These are phyloP conservation scores for Dispira simplex DNA, from an alignment of 192 early-diverging fungal genomes.

Conservation along the genomic window DNA sequence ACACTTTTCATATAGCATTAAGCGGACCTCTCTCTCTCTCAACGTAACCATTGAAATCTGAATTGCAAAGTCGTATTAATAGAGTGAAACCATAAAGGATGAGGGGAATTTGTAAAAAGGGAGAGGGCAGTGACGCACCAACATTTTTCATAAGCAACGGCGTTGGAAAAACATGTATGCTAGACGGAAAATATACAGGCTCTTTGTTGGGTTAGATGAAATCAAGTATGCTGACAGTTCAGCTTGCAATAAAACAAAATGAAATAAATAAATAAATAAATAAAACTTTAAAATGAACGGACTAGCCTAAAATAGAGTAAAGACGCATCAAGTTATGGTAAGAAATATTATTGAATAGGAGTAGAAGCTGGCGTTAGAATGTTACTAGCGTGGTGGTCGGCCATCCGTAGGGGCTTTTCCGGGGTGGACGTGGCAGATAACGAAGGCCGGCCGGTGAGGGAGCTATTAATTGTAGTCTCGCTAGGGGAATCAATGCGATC, in stretches of 20 bases:
- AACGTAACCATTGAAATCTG: not conserved
- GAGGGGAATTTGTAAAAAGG: too few relatives aligned
- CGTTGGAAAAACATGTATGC: too few relatives aligned
- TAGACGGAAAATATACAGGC: too few relatives aligned
- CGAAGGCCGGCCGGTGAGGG: not conserved
- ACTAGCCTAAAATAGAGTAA: not conserved
- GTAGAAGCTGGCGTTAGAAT: not conserved
- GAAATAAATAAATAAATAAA: not conserved
- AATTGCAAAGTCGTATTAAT: not conserved
- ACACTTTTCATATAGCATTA: too few relatives aligned
- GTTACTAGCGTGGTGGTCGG: not conserved
- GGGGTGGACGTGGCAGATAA: not conserved
- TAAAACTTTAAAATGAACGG: not conserved
- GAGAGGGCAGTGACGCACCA: too few relatives aligned
- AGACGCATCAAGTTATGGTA: not conserved
- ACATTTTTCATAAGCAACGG: too few relatives aligned
- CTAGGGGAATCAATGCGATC: too few relatives aligned
- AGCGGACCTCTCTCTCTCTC: too few relatives aligned
- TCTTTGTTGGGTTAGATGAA: too few relatives aligned
- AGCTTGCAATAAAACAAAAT: not conserved
- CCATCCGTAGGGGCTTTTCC: not conserved
- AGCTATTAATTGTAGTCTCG: not conserved
- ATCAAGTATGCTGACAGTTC: too few relatives aligned
- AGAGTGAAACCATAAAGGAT: not conserved
- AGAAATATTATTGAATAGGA: conserved; percentile 6